A percentile compares a stretch with the other conserved stretches of the same genome.
These are phyloP conservation scores for Verruconis gallopava DNA, from an alignment of 2,329 filamentous ascomycete species.

Conservation along the genomic window DNA sequence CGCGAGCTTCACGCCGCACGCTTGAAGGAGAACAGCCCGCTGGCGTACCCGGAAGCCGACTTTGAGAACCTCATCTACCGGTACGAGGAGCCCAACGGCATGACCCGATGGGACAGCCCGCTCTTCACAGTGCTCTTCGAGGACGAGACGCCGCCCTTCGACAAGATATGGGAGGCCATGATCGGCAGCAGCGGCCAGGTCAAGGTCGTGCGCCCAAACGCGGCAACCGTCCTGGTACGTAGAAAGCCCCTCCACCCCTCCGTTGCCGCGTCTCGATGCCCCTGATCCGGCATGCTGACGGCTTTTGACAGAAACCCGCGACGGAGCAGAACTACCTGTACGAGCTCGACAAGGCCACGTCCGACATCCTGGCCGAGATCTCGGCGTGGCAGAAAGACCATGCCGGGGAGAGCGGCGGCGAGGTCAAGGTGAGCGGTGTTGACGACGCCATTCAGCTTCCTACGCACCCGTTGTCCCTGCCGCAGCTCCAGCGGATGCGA, in stretches of 20 bases:
- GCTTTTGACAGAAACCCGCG: conserved; percentile 42
- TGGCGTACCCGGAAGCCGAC: conserved; percentile 44
- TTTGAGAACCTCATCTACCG: conserved; percentile 72
- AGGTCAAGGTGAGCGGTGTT: conserved; percentile 41
- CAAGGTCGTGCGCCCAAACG: conserved; percentile 59
- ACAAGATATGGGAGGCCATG: conserved; percentile 62
- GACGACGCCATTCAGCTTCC: conserved; percentile 53
- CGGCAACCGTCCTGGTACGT: conserved; percentile 53
- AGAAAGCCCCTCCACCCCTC: too few species aligned
- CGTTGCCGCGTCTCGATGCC: too few species aligned
- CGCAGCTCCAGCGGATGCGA: conserved; percentile 64
- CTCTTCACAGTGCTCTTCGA: conserved; percentile 69
- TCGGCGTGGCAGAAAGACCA: conserved; percentile 56
- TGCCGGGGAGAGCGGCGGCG: conserved; percentile 45
- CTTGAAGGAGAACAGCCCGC: not conserved
- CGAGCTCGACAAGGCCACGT: conserved; percentile 64
- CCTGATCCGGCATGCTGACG: too few species aligned
- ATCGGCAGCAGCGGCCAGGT: conserved; percentile 46
- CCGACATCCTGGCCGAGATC: conserved; percentile 59
- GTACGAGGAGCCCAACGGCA: conserved; percentile 76
- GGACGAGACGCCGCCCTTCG: conserved; percentile 54
- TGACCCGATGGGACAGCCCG: conserved; percentile 74
- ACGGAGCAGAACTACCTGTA: conserved; percentile 62
- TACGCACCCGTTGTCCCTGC: conserved; percentile 50
- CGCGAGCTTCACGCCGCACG: conserved; percentile 46